These are phyloP conservation scores for Globisporangium heterothallicum DNA, from an alignment of 352 stramenopile genomes.

Conservation along the genomic window DNA sequence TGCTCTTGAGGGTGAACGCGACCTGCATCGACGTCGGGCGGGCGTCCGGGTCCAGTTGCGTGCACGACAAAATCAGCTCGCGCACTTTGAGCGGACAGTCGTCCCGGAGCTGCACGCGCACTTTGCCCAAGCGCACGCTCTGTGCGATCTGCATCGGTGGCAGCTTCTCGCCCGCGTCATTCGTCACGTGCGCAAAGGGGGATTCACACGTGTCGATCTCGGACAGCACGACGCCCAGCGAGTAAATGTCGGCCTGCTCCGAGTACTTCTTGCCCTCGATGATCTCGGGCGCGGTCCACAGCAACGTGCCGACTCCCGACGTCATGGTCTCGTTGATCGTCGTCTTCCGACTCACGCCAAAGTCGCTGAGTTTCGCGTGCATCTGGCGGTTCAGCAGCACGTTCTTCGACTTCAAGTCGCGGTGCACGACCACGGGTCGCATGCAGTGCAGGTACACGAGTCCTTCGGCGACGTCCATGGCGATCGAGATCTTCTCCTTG, in stretches of 20 bases:
- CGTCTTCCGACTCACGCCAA: slow-evolving; percentile 76
- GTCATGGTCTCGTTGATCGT: slow-evolving; percentile 72
- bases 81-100: slow-evolving; percentile 55
- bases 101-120: slow-evolving; percentile 40
- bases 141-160: slow-evolving; percentile 72
- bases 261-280: slow-evolving; percentile 83
- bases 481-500: slow-evolving; percentile 72
- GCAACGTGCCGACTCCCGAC: slow-evolving; percentile 68
- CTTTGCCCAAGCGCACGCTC: slow-evolving; percentile 46
- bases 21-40: slow-evolving; percentile 68
- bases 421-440: slow-evolving; percentile 70
- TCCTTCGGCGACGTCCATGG: slow-evolving; percentile 76
- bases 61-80: slow-evolving; percentile 51
- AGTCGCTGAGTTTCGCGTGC: slow-evolving; percentile 84
- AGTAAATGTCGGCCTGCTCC: slow-evolving; percentile 87
- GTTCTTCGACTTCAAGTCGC: slow-evolving; percentile 87
- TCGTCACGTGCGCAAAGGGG: slow-evolving; percentile 50
- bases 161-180: slow-evolving; percentile 38
- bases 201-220: slow-evolving; percentile 68
- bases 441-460: slow-evolving; percentile 82
- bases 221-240: slow-evolving; percentile 76
- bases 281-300: slow-evolving; percentile 87
- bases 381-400: slow-evolving; percentile 65
- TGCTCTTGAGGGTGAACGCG: slow-evolving; percentile 68
- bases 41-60: slow-evolving; percentile 53